phyloP scores from a whole-genome alignment of 139 green algal species.

The Microglena sp. region DNA sequence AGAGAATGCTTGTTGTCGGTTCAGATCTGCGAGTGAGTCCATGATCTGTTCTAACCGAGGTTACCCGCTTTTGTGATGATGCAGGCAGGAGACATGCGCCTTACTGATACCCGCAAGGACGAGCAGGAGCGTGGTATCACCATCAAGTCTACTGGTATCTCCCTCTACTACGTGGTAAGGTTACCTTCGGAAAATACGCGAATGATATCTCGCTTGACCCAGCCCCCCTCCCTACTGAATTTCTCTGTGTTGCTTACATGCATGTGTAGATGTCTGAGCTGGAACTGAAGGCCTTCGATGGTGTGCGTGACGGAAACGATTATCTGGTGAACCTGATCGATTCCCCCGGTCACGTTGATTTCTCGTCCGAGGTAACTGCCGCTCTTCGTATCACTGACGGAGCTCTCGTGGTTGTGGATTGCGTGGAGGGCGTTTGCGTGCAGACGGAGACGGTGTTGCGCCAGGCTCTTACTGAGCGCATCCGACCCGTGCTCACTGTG shows the following conservation, averaged over 20 bases:
- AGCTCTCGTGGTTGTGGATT: slow-evolving; percentile 98
- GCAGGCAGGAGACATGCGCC: slow-evolving; percentile 79
- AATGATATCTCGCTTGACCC: no score
- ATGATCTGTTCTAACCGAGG: no score
- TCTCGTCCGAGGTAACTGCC: slow-evolving; percentile 98
- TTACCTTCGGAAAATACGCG: no score
- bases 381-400: slow-evolving; percentile 98
- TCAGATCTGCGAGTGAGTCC: no score
- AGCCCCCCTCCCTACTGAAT: no score
- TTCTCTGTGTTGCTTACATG: neutral
- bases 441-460: slow-evolving; percentile 99
- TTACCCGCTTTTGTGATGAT: no score
- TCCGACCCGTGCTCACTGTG: slow-evolving; percentile 94
- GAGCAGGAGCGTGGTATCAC: slow-evolving; percentile 99
- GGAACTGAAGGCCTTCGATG: slow-evolving; percentile 62
- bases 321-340: slow-evolving; percentile 99
- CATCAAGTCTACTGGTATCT: slow-evolving; percentile 99
- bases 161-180: slow-evolving; percentile 96
- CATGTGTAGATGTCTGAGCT: slow-evolving; percentile 63
- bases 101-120: slow-evolving; percentile 94
- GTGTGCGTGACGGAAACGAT: slow-evolving; percentile 72
- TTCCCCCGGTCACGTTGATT: slow-evolving; percentile 99
- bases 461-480: slow-evolving; percentile 92
- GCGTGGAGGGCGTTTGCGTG: slow-evolving; percentile 98
- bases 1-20: no score